phyloP scores from a whole-genome alignment of 2,329 filamentous ascomycete species.

The Volutella citrinella region DNA sequence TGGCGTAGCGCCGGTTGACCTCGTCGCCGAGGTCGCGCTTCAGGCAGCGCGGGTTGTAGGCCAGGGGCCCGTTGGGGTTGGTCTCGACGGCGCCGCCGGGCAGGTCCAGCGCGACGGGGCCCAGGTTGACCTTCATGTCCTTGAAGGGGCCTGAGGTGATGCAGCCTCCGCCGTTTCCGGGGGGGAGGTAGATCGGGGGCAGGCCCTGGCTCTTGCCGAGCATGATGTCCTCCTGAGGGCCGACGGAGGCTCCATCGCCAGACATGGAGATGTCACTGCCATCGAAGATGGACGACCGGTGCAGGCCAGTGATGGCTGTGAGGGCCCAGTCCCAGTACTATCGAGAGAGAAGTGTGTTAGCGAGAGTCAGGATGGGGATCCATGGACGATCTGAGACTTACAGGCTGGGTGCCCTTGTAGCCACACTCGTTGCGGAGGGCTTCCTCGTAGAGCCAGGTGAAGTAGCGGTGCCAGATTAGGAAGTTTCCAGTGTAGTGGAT shows the following conservation, averaged over 20 bases:
- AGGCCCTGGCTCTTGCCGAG: constrained; percentile 25
- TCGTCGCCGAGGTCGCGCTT: constrained; percentile 33
- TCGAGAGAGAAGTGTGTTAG: neutral
- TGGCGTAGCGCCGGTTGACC: constrained; percentile 23
- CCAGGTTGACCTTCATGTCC: constrained; percentile 39
- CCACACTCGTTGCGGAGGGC: constrained; percentile 31
- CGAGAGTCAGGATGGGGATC: no score
- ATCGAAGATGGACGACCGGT: constrained; percentile 45
- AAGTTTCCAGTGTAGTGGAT: constrained; percentile 42
- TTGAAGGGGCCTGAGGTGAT: constrained; percentile 49
- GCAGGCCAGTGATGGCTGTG: constrained; percentile 32
- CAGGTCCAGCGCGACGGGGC: constrained; percentile 31
- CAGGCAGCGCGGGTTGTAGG: constrained; percentile 43
- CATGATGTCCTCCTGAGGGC: constrained; percentile 18
- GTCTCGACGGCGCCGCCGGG: constrained; percentile 21
- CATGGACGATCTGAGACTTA: constrained; percentile 14
- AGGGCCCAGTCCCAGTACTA: constrained; percentile 47
- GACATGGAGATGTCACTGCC: constrained; percentile 44
- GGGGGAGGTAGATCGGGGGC: constrained; percentile 31
- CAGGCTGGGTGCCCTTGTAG: constrained; percentile 38
- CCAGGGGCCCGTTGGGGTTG: constrained; percentile 24
- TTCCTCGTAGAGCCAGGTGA: constrained; percentile 30
- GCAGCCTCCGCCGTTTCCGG: constrained; percentile 55
- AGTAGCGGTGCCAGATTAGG: constrained; percentile 31
- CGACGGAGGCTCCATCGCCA: constrained; percentile 39